Conservation (phyloP, 2,329 filamentous ascomycete genomes). For the Fusarium fujikuroi region DNA sequence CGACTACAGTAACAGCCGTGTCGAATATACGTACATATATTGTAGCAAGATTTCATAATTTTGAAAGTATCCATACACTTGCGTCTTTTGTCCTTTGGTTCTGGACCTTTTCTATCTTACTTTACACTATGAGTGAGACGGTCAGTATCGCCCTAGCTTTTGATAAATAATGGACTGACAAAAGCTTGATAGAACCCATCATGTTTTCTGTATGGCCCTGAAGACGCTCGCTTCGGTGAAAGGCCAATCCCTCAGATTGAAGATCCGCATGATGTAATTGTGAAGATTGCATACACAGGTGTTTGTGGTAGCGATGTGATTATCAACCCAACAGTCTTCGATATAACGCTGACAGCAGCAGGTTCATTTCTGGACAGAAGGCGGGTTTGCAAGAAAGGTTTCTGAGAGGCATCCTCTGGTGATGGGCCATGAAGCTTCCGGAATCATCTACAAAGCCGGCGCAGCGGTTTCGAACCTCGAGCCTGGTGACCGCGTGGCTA, state of each 20-base stretch:
- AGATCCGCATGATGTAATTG: conserved; percentile 41
- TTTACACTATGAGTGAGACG: conserved; percentile 2
- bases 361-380: conserved; percentile 87
- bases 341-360: conserved; percentile 48
- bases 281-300: conserved; percentile 40
- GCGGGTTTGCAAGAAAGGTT: conserved; percentile 82
- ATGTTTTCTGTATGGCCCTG: conserved; percentile 39
- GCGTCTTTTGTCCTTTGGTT: not conserved
- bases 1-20: not conserved
- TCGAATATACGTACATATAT: not conserved
- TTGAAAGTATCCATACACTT: not conserved
- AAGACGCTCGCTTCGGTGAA: conserved; percentile 32
- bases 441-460: conserved; percentile 78
- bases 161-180: not conserved
- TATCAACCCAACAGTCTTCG: not conserved
- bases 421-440: conserved; percentile 75
- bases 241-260: conserved; percentile 35
- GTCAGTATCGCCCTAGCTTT: not conserved
- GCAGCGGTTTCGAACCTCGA: conserved; percentile 69
- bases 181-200: conserved; percentile 19
- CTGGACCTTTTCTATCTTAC: not conserved
- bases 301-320: conserved; percentile 46
- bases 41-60: not conserved
- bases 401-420: conserved; percentile 83
- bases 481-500: conserved; percentile 84